These are phyloP conservation scores for Paramecium pentaurelia DNA, from an alignment of 73 alveolate species.

Conservation along the genomic window DNA sequence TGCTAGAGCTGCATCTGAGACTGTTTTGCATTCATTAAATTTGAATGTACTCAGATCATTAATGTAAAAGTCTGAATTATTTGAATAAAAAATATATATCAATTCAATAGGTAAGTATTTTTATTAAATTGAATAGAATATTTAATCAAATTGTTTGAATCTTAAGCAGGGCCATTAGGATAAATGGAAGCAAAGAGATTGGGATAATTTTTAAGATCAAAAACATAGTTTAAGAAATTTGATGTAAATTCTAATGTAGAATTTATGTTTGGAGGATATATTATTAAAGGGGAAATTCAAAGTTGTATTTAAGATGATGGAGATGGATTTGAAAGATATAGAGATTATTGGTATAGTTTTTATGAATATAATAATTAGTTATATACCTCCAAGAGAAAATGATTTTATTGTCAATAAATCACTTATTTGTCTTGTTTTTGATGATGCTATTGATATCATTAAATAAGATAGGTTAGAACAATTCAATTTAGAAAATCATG, in stretches of 20 bases:
- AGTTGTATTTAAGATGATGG: neutral
- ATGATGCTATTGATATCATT: neutral
- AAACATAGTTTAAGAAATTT: neutral
- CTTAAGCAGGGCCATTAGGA: conserved; percentile 24
- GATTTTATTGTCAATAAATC: neutral
- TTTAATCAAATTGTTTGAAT: neutral
- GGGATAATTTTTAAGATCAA: neutral
- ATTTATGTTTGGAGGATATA: conserved; percentile 24
- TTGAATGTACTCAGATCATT: neutral
- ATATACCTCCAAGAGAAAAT: conserved; percentile 27
- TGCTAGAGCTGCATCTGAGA: neutral
- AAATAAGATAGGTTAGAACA: neutral
- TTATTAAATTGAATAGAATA: neutral
- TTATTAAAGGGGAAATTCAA: neutral
- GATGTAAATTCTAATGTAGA: neutral
- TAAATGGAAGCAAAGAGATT: conserved; percentile 2
- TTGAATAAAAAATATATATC: neutral
- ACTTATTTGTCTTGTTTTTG: neutral
- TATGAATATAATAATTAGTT: neutral
- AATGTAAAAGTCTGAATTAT: neutral
- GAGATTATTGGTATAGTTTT: neutral
- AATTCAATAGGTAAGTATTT: neutral
- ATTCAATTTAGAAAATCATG: conserved; percentile 20
- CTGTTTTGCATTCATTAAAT: neutral
- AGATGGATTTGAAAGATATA: neutral